Base-by-base conservation (phyloP, 805 yeast genomes). In the Candida loeiensis region DNA sequence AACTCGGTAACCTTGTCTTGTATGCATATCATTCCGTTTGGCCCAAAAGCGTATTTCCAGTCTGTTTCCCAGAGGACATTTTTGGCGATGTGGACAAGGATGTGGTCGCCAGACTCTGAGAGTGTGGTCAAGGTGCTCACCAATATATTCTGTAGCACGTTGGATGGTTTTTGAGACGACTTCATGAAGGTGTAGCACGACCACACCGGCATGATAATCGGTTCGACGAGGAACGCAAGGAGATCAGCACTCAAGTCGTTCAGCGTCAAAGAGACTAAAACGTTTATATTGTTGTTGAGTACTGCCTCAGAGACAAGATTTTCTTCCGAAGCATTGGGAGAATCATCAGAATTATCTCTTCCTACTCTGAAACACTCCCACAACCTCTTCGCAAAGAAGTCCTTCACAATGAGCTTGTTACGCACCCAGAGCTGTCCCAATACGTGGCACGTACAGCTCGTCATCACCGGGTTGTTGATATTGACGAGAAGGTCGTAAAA, bases 211-310 rank as follows among this genome's bases (percentile, higher is more conserved):
- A 50, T 19, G 2, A 66, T 11, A 16, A 69, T 55, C 1, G 73
- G 73, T 16, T 50, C 45, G 31, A 69, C 47, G 2, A 61, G 29
- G 7, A 48, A 50, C 20, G 30, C 30, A 19, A 56, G 40, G 8
- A 69, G 48, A 3, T 59, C 65, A 0, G 50, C 36, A 3, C 55
- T 42, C 5, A 63, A 43, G 5, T 59, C 54, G 32, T 60, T 56
- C 49, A 78, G 78, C 0, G 82, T 62, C 7, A 86, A 49, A 0
- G 91, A 79, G 1, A 83, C 57, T n/a, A 82, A 48, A 0, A 82
- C 86, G 55, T 83, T 83, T 16, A 85, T 64, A 4, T 69, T 65
- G 55, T 83, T 80, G 49, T 84, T 82, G 14, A 85, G 55, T 3
- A 71, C 69, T 14, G 68, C 64, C 36, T 77, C 83, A 5, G 64